Base-by-base conservation (phyloP, 2,329 filamentous ascomycete species). In the Furcasterigmium sp. region DNA sequence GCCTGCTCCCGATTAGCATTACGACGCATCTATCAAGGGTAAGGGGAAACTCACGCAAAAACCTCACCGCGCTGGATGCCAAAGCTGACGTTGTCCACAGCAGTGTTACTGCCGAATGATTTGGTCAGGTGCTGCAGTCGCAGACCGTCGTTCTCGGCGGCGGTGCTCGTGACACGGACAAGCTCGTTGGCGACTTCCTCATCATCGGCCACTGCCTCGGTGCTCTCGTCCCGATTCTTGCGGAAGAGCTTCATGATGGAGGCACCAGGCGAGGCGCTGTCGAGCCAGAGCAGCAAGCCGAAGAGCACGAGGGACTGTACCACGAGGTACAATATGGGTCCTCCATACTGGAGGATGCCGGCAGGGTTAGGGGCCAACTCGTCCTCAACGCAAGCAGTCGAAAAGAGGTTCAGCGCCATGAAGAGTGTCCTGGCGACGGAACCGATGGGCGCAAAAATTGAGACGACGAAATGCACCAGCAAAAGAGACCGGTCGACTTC, bases 41-140 rank as follows among this genome's bases (percentile, higher is more conserved):
- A n/a, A n/a, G n/a, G 23, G 11, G 23, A 26, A 26, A 35, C 32
- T 35, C 17, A 74, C 0, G 90, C 90, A 63, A 95, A 95, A 1
- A 95, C 86, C 59, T 95, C 85, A 39, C 87, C 85, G 38, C 79
- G 80, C n/a, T 79, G 77, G 26, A 96, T 84, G n/a, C 85, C 84
- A 55, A 96, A 95, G 0, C 85, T 87, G 35, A 94, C 79, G 54
- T 95, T 87, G 53, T 95, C 84, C n/a, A 96, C 89, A 3, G 88
- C 91, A 1, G 82, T 80, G 51, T 85, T 84, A 48, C 75, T 75
- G 11, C 81, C 79, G 52, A 95, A 96, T 0, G 77, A 73, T 62
- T 95, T 96, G 25, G 83, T 88, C 3, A 95, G 68, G 58, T 94
- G 81, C 35, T 87, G 63, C 5, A 94, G 86, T n/a, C 84, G 80